Base-by-base conservation (phyloP, 331 rosid species). In the Erythrophleum ivorense region DNA sequence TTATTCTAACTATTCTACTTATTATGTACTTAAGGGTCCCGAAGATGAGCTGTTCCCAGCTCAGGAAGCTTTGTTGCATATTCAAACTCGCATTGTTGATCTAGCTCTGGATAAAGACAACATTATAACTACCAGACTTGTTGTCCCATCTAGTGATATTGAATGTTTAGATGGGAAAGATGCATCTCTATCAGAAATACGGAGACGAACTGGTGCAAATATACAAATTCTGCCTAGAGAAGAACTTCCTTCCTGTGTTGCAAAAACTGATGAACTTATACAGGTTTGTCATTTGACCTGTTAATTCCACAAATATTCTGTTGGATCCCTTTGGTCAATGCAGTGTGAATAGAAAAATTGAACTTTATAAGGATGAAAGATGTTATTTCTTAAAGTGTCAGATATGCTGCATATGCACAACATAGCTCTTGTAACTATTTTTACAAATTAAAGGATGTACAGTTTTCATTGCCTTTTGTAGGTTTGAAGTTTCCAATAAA, bases 41-140 rank as follows among this genome's bases (percentile, higher is more conserved):
- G 97, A 96, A 81, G 97, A 96, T 68, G 93, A 88, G 91, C 88
- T 96, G 76, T 96, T 96, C 89, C 99, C 99, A 67, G 99, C 99
- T 73, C 99, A 96, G 87, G 99, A 96, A 87, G 99, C 99, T 88
- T 84, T 96, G 88, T 84, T 96, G 87, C 99, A 96, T 87, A 90
- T 96, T 82, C 99, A 96, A 88, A 87, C 89, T 67, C 89, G 88
- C 78, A 96, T 96, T 73, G 97, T 89, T 4, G 97, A 96, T 91
- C 97, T 93, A 52, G 83, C 83, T 78, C 94, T 91, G 19, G 99
- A 94, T 57, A 87, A 86, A 74, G 98, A 94, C 77, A 89, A 90
- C 81, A 81, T 86, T 49, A 81, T 96, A 84, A 96, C 97, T 83
- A 96, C 99, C 84, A 89, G 97, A 88, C 89, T 96, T 64, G 86